Base-by-base conservation (phyloP, 352 stramenopile species). In the Globisporangium heterothallicum region DNA sequence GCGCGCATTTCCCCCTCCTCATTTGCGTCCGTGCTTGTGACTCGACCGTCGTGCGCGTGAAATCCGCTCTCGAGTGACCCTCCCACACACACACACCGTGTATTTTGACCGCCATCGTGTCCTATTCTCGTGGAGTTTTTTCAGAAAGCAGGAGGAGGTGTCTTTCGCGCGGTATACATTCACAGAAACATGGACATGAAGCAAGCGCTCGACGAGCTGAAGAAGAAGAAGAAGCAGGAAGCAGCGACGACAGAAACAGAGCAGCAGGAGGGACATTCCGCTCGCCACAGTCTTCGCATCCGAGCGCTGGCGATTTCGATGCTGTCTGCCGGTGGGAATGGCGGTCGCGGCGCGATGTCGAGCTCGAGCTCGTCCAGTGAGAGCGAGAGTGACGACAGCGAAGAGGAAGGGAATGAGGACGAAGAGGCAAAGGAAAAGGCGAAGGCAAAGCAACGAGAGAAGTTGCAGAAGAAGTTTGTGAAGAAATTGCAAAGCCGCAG, bases 401-500 rank as follows among this genome's bases (percentile, higher is more conserved):
- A 49, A 18, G 29, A 35, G 3, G 26, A 29, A 14, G n/a, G 24
- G 5, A 3, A 35, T 6, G 27, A 56, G 6, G 27, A 19, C 7
- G 27, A 30, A 10, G 49, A 25, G 5, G 46, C 36, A 10, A 50
- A 53, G 13, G 32, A 45, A 25, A 43, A 49, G 30, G 34, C 36
- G 22, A 53, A 36, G 16, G 24, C 12, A 2, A 32, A 40, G 24
- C 29, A 49, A 30, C 47, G 46, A 16, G 26, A 36, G 38, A 61
- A 49, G 30, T 46, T 51, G 21, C 25, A 42, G 38, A 44, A 46
- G 45, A 58, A 58, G n/a, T 61, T 61, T 29, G 38, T 35, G 25
- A 46, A 40, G 22, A 61, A 61, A 48, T 46, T 61, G 27, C 29
- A 42, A 48, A 61, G 38, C 54, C 54, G 54, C 46, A 38, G 54